Evolutionary conservation across 768 basidiomycete genomes (phyloP), one percentile per base, ranked within the genome.

Genomic region (Leccinum sublutescens): DNA sequence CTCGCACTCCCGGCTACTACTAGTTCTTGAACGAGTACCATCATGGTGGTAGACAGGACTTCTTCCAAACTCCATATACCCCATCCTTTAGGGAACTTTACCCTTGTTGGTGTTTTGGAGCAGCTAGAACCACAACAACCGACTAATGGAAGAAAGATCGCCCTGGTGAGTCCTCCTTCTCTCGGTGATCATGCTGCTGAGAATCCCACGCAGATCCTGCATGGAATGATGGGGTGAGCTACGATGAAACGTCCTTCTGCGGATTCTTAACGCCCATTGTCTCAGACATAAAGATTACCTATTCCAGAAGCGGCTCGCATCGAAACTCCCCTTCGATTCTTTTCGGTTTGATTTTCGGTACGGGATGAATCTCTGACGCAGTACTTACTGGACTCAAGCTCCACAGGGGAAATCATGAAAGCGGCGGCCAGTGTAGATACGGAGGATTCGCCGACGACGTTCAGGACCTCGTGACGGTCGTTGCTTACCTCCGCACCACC

Each of bases 271-370:
- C 45, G 17, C 63, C 23, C 27, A 31, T 51, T 49, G 15, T 51
- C 66, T 51, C 72, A 93, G 91, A 66, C 91, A 93, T 72, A 92
- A 92, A 66, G 87, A 93, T 69, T 93, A 93, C 74, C 71, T 93
- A 51, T 92, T 88, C 77, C 87, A 89, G 72, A 87, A 86, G 67
- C 83, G 81, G 14, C 83, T 93, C 19, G 89, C 88, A 3, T 69
- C 72, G 40, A 78, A 76, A 38, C 72, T 92, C 14, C 87, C 89
- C 0, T 66, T 89, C 23, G 91, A 94, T 71, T 92, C 90, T 3
- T 92, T 93, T 70, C 82, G 91, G 33, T 92, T 94, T 66, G 91
- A 94, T 71, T 94, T 94, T 74, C 83, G 90, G 89, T 91, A 66
- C 57, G 82, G 40, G 4, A 12, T 29, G 47, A 23, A n/a, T 43